Percentiles rank a stretch among this genome's conserved stretches.
Conservation (phyloP, 352 stramenopile genomes). For the Phytophthora lateralis region DNA sequence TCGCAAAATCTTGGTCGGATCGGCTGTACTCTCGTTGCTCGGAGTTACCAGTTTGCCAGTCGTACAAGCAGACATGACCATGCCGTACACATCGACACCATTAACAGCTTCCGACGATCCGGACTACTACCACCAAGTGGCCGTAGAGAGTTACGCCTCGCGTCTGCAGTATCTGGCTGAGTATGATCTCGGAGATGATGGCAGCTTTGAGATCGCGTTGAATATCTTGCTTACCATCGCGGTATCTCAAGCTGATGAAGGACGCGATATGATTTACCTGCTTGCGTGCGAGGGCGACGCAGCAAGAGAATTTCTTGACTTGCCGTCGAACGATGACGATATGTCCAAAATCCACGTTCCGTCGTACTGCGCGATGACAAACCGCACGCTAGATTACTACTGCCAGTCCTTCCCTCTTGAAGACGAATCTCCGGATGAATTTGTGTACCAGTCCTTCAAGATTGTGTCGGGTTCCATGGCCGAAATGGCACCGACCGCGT, state of each 20-base stretch:
- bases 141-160: constrained; percentile 27
- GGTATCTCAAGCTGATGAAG: constrained; percentile 23
- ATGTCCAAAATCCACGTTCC: constrained; percentile 20
- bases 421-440: constrained; percentile 39
- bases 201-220: constrained; percentile 50
- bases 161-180: constrained; percentile 41
- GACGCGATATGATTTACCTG: constrained; percentile 54
- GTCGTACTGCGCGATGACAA: constrained; percentile 53
- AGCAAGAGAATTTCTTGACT: constrained; percentile 15
- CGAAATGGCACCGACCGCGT: constrained; percentile 1
- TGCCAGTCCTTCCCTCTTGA: constrained; percentile 53
- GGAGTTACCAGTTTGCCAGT: background rate
- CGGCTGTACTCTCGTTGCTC: constrained; percentile 1
- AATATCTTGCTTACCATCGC: constrained; percentile 46
- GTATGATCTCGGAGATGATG: constrained; percentile 42
- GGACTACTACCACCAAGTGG: constrained; percentile 33
- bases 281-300: constrained; percentile 47
- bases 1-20: background rate
- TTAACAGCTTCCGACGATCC: constrained; percentile 15
- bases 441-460: constrained; percentile 47
- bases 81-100: constrained; percentile 23
- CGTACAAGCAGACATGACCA: constrained; percentile 2
- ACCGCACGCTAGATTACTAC: constrained; percentile 54
- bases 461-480: constrained; percentile 27
- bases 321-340: background rate